Conservation (phyloP, 306 rosid species). For the Rosa lucieae region DNA sequence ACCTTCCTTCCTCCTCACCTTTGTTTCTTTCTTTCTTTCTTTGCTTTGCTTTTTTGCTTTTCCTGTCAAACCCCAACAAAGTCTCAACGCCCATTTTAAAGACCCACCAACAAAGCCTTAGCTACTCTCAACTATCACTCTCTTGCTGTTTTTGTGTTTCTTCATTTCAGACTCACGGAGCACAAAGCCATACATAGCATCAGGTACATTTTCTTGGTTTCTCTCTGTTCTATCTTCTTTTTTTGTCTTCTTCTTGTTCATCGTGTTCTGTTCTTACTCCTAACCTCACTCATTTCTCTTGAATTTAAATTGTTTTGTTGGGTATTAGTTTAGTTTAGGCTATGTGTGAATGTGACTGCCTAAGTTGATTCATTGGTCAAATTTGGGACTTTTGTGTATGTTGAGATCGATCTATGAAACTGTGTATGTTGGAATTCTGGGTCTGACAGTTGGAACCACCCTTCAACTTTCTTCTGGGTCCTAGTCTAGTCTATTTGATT, state of each 20-base stretch:
- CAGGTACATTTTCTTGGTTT: slow-evolving; percentile 43
- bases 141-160: background rate
- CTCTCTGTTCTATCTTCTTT: slow-evolving; percentile 20
- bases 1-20: slow-evolving; percentile 39
- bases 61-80: slow-evolving; percentile 11
- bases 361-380: background rate
- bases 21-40: slow-evolving; percentile 23
- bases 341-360: slow-evolving; percentile 1
- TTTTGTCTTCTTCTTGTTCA: slow-evolving; percentile 18
- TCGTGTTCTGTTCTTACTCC: slow-evolving; percentile 11
- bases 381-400: background rate
- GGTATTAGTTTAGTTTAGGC: background rate
- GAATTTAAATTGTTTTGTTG: background rate
- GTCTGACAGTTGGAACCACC: background rate
- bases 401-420: background rate
- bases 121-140: slow-evolving; percentile 22
- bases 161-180: slow-evolving; percentile 15
- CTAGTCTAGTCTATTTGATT: background rate
- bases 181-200: slow-evolving; percentile 14
- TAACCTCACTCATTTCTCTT: slow-evolving; percentile 1
- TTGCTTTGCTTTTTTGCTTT: slow-evolving; percentile 16
- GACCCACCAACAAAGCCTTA: slow-evolving; percentile 18
- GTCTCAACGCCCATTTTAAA: slow-evolving; percentile 32
- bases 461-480: background rate
- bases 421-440: slow-evolving; percentile 1